phyloP scores from a whole-genome alignment of 1,139 yeast species.

The Scheffersomyces quercinus region DNA sequence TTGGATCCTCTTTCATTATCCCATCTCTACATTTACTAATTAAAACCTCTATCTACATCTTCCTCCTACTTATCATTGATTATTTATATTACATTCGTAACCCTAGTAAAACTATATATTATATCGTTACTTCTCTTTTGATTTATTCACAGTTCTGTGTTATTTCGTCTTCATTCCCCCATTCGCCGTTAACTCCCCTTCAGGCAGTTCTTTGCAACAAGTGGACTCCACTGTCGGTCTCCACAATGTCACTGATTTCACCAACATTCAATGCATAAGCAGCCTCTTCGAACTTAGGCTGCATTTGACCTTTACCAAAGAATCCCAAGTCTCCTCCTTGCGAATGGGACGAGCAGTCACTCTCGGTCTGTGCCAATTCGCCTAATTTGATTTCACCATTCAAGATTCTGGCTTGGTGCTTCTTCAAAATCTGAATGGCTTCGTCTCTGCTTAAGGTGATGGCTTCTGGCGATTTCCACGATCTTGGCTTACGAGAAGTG shows the following conservation, averaged over 20 bases:
- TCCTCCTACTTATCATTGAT: neutral
- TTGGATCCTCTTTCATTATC: too few species aligned
- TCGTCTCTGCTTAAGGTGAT: conserved; percentile 83
- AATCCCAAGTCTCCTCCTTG: conserved; percentile 91
- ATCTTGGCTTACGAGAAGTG: conserved; percentile 84
- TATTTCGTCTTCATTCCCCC: too few species aligned
- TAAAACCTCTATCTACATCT: neutral
- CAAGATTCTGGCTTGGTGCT: conserved; percentile 60
- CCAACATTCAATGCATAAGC: conserved; percentile 82
- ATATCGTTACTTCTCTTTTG: too few species aligned
- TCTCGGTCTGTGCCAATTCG: conserved; percentile 76
- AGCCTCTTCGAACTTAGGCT: conserved; percentile 87
- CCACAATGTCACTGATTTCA: conserved; percentile 79
- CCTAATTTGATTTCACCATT: conserved; percentile 70
- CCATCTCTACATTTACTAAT: too few species aligned
- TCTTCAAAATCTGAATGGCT: conserved; percentile 65
- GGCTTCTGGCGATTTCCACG: conserved; percentile 77
- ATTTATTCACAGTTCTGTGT: too few species aligned
- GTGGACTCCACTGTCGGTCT: conserved; percentile 90
- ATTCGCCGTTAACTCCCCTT: neutral
- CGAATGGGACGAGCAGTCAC: conserved; percentile 86
- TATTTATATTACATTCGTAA: neutral
- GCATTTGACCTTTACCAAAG: conserved; percentile 92
- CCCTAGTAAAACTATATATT: neutral
- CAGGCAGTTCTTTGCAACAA: conserved; percentile 80